Percentiles rank a stretch among this genome's conserved stretches.
phyloP scores from a whole-genome alignment of 768 basidiomycete genomes.

The Udeniomyces megalosporus region DNA sequence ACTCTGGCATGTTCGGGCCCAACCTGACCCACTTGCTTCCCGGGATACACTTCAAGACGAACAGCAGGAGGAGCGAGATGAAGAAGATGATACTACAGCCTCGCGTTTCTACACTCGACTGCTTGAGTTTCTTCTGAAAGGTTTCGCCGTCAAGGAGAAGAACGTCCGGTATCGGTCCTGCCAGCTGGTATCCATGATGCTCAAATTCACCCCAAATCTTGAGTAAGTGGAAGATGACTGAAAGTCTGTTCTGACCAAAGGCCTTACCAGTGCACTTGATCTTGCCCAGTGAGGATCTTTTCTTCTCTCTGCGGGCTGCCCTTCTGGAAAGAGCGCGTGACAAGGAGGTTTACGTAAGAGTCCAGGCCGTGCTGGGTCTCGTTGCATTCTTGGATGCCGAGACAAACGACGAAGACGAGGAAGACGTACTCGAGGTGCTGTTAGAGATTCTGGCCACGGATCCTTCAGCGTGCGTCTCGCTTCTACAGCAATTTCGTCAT shows the following conservation, averaged over 20 bases:
- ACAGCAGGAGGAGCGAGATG: too few relatives aligned
- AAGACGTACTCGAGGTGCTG: conserved; percentile 41
- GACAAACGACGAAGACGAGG: conserved; percentile 14
- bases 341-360: conserved; percentile 59
- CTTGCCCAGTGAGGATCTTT: conserved; percentile 53
- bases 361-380: conserved; percentile 64
- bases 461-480: conserved; percentile 47
- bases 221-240: conserved; percentile 43
- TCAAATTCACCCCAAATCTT: conserved; percentile 62
- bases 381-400: conserved; percentile 49
- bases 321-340: conserved; percentile 61
- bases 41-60: conserved; percentile 25
- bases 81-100: conserved; percentile 46
- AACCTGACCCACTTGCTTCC: background rate
- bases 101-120: conserved; percentile 53
- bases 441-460: conserved; percentile 54
- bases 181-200: conserved; percentile 60
- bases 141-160: conserved; percentile 77
- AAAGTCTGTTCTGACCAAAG: background rate
- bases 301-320: conserved; percentile 41
- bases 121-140: conserved; percentile 55
- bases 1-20: too few relatives aligned
- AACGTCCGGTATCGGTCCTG: conserved; percentile 62
- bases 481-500: background rate
- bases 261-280: background rate